phyloP scores from a whole-genome alignment of 371 early-diverging fungal genomes.

The Dichotomocladium elegans region DNA sequence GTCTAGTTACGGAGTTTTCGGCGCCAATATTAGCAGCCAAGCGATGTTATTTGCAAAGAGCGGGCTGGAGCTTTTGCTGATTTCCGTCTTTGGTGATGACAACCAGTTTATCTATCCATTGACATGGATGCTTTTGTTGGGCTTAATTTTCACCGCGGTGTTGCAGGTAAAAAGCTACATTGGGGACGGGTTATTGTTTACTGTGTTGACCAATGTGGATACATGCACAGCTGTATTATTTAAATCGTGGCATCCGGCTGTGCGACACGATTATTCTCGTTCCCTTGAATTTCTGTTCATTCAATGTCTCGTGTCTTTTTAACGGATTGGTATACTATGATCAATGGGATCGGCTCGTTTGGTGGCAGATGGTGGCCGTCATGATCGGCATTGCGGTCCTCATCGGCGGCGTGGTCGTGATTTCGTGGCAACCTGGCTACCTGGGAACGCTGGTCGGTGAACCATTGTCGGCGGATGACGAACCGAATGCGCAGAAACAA shows the following conservation, averaged over 20 bases:
- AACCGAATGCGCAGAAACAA: neutral
- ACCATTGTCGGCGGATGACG: neutral
- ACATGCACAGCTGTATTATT: slow-evolving; percentile 62
- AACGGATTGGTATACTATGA: slow-evolving; percentile 81
- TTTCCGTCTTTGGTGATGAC: slow-evolving; percentile 55
- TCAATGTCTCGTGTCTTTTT: slow-evolving; percentile 72
- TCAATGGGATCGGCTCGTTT: slow-evolving; percentile 64
- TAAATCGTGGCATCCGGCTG: slow-evolving; percentile 69
- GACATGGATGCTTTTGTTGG: slow-evolving; percentile 67
- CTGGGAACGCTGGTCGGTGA: neutral
- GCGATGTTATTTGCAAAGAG: slow-evolving; percentile 80
- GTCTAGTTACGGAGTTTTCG: slow-evolving; percentile 63
- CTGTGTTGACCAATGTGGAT: neutral
- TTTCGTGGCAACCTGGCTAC: slow-evolving; percentile 51
- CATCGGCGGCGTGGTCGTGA: slow-evolving; percentile 61
- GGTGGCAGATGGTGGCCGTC: slow-evolving; percentile 66
- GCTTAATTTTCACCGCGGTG: slow-evolving; percentile 62
- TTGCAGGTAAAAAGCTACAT: slow-evolving; percentile 65
- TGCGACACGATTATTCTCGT: slow-evolving; percentile 79
- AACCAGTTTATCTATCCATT: slow-evolving; percentile 77
- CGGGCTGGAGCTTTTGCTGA: slow-evolving; percentile 70
- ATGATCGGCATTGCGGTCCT: slow-evolving; percentile 65
- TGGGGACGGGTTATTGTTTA: no score
- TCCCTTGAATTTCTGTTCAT: slow-evolving; percentile 76
- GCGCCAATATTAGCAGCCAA: slow-evolving; percentile 77